Percentiles rank a stretch among this genome's conserved stretches.
phyloP scores from a whole-genome alignment of 2,329 filamentous ascomycete species.

The Diaporthe longicolla region DNA sequence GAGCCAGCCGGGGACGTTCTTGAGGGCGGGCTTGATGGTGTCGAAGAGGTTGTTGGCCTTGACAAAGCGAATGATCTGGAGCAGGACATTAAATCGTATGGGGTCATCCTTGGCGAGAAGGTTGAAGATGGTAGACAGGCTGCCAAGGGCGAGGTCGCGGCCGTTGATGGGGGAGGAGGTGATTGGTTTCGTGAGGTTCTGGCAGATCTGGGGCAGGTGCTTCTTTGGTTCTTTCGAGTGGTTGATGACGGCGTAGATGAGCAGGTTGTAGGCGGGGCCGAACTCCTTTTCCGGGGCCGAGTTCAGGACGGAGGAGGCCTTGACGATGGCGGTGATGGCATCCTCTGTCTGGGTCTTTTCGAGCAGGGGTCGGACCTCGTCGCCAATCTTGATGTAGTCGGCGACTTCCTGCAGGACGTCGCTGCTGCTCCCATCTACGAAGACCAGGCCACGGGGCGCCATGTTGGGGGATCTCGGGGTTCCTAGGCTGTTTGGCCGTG shows the following conservation, averaged over 20 bases:
- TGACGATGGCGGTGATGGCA: slow-evolving; percentile 89
- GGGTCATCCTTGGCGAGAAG: slow-evolving; percentile 83
- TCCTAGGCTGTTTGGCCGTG: slow-evolving; percentile 20
- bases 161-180: slow-evolving; percentile 89
- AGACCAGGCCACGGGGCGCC: slow-evolving; percentile 73
- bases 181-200: slow-evolving; percentile 89
- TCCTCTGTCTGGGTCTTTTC: slow-evolving; percentile 85
- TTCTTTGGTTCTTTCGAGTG: slow-evolving; percentile 88
- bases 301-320: slow-evolving; percentile 83
- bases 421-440: slow-evolving; percentile 92
- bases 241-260: slow-evolving; percentile 87
- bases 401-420: slow-evolving; percentile 96
- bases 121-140: slow-evolving; percentile 97
- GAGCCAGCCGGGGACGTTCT: slow-evolving; percentile 87
- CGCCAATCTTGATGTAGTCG: slow-evolving; percentile 89
- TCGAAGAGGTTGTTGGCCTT: slow-evolving; percentile 84
- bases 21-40: slow-evolving; percentile 84
- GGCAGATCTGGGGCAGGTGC: slow-evolving; percentile 89
- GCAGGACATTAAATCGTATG: slow-evolving; percentile 89
- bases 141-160: slow-evolving; percentile 86
- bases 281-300: slow-evolving; percentile 96
- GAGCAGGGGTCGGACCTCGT: slow-evolving; percentile 81
- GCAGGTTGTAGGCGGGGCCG: slow-evolving; percentile 94
- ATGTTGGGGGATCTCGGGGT: slow-evolving; percentile 50
- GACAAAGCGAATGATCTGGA: slow-evolving; percentile 89